phyloP scores from a whole-genome alignment of 129 eudicot species.

The Smallanthus sonchifolius region DNA sequence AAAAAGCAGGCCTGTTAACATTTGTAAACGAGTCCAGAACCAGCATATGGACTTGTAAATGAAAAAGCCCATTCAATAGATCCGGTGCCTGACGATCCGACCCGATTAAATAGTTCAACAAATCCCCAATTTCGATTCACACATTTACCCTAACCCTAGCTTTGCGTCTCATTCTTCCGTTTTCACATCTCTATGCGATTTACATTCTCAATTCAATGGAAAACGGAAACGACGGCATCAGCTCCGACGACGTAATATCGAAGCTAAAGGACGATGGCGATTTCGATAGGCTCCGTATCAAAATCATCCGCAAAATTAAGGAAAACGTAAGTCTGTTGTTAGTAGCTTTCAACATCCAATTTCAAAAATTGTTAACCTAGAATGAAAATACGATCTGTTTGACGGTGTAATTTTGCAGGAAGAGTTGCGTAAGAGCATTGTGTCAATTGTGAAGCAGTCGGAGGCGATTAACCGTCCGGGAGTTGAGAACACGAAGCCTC shows the following conservation, averaged over 20 bases:
- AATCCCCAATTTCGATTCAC: background rate
- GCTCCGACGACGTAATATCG: slow-evolving; percentile 59
- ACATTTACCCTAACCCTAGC: background rate
- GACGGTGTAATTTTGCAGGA: slow-evolving; percentile 40
- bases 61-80: background rate
- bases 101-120: background rate
- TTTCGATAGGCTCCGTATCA: slow-evolving; percentile 87
- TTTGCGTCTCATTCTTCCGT: background rate
- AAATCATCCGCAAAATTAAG: slow-evolving; percentile 67
- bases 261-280: slow-evolving; percentile 92
- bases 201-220: slow-evolving; percentile 27
- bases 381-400: background rate
- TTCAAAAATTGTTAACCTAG: background rate
- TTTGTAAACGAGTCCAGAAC: background rate
- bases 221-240: slow-evolving; percentile 40
- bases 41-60: background rate
- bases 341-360: background rate
- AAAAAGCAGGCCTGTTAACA: background rate
- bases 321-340: slow-evolving; percentile 49
- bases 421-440: slow-evolving; percentile 61
- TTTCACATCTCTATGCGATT: background rate
- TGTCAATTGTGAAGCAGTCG: slow-evolving; percentile 63
- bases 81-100: background rate
- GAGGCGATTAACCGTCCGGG: slow-evolving; percentile 72
- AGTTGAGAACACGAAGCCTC: slow-evolving; percentile 68